Base-by-base conservation (phyloP, 768 basidiomycete genomes). In the Trametes villosa region DNA sequence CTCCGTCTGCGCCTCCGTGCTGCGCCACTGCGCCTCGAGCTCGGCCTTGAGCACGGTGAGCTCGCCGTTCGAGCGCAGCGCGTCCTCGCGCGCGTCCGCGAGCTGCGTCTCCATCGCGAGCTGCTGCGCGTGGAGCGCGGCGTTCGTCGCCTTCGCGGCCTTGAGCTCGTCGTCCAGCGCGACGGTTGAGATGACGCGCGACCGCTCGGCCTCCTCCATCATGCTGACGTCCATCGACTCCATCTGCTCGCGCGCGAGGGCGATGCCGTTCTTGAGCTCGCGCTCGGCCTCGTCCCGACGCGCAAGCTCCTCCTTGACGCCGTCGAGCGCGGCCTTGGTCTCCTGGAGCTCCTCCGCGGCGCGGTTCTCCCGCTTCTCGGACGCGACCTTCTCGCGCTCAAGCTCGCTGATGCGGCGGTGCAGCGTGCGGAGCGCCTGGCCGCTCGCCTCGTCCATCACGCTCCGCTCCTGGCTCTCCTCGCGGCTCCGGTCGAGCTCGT, bases 401-500 rank as follows among this genome's bases (percentile, higher is more conserved):
- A 96, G 78, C n/a, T 83, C 80, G 9, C 83, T 82, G 63, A 98
- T 93, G 69, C 91, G 88, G 6, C 81, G 74, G 68, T 98, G 92
- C 44, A 97, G 80, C 74, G 86, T 86, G 45, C 91, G 80, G 68
- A 98, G 77, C 30, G 88, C 92, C 72, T 87, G 86, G 2, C 88
- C 82, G 59, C 89, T 91, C 1, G 91, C 88, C 64, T 87, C 88
- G 67, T 91, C 90, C 81, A 96, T 95, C 40, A 96, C 75, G 63
- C 92, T 91, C 20, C 87, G 78, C 60, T 91, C 89, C 72, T 93
- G 77, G 67, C 88, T 91, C 68, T 92, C 91, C 65, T 91, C 86
- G 40, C 94, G 81, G 42, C 89, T 89, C 8, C 84, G 80, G 62
- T 98, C 96, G 29, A 96, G 90, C 70, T 96, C 91, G 70, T 96